Evolutionary conservation across 805 yeast genomes (phyloP), one percentile per base, ranked within the genome.

Genomic region (Candida boidinii): DNA sequence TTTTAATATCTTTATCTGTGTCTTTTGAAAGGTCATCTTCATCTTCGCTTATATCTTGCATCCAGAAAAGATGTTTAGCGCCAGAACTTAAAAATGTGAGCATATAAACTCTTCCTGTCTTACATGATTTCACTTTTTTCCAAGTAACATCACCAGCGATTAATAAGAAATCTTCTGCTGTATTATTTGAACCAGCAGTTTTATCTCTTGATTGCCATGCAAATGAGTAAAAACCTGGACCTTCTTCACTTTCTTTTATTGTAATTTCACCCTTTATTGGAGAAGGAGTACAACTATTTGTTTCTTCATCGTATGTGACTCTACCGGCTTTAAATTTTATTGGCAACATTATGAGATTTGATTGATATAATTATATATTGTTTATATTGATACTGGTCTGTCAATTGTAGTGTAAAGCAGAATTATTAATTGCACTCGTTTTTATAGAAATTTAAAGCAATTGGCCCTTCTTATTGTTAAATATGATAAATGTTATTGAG

Each of bases 61-160:
- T 61, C 95, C 95, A 85, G 49, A 67, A 73, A 44, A 72, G 54
- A 41, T 62, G 60, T 44, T 62, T 69, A 19, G 62, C 62, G 8
- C 62, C 62, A 3, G 60, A 54, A 30, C 58, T 49, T 27, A 55
- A 33, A 31, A 58, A 58, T 12, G 56, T 56, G 40, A 58, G 42
- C 51, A 51, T 51, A 37, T 47, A 78, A 12, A 86, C 87, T 39
- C 95, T 66, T 12, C 95, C 95, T 0, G 86, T 72, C 27, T 60
- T 69, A 54, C 94, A 81, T 19, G 83, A 73, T 31, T 65, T 55
- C 28, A 83, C 73, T 34, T 73, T 82, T 40, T 71, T 70, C 76
- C 87, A 83, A 27, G 79, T 73, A 33, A 82, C 90, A 48, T 86
- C 95, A 2, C 94, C 94, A 0, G 94, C 92, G 44, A 85, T 76